Evolutionary conservation across 1,284 basidiomycete genomes (phyloP), one percentile per base, ranked within the genome.

Genomic region (Irpex lacteus): DNA sequence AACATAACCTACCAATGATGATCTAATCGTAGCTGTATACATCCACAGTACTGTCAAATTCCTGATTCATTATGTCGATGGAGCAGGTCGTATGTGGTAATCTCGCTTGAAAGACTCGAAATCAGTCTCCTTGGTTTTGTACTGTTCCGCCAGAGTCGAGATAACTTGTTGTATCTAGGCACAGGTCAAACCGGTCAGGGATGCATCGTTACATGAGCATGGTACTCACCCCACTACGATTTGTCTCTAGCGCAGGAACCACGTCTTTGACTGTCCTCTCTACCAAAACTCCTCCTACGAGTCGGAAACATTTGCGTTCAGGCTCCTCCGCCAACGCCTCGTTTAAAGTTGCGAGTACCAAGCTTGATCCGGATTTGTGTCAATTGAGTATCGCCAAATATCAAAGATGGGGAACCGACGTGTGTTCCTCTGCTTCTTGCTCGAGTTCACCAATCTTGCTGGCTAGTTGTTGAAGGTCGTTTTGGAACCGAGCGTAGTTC

Each of bases 251-350:
- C 21, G 92, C 89, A 50, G 97, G 97, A 38, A 95, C 89, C 38
- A 99, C 95, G 71, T 99, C 98, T 74, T 92, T 90, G 55, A 99
- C 98, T 0, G 95, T 98, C 57, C 96, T 86, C 76, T 99, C 96
- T 32, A 98, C 96, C 7, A 99, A 85, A 2, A 98, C 91, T 36
- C 97, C 98, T 9, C 98, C 98, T 66, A 99, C 93, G 69, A 99
- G 83, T 59, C 98, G 89, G 79, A 98, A 99, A 78, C 98, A 99
- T 78, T 95, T 96, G 66, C 98, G 89, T 73, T 89, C 84, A 26
- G 97, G 95, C 65, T 97, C 94, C 64, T 85, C 84, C 37, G 81
- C 82, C 52, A 92, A 80, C 6, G 89, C 88, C 70, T 96, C 90
- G 65, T 90, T 85, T 34, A 99, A 80, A 1, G 97, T 98, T 1